Evolutionary conservation across 768 basidiomycete species (phyloP).

Genomic region (Boletus vermiculosoides): DNA sequence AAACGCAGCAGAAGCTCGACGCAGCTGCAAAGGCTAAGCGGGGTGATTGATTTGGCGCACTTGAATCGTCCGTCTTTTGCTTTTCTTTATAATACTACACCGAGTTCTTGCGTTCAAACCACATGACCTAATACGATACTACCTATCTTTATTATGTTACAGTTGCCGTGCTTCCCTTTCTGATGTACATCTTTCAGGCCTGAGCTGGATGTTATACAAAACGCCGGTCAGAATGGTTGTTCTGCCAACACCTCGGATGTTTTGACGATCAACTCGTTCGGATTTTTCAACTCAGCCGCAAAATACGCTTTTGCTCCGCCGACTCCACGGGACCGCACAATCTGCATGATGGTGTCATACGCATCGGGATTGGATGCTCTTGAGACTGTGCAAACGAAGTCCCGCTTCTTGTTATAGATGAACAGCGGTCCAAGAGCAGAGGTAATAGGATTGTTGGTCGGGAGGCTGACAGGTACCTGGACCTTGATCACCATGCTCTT

Average conservation of each 20-base stretch:
- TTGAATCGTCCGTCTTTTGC: not conserved
- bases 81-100: not conserved
- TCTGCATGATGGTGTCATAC: constrained; percentile 42
- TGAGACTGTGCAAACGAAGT: constrained; percentile 47
- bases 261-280: constrained; percentile 50
- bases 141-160: not conserved
- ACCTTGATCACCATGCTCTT: constrained; percentile 55
- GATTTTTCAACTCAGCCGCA: constrained; percentile 47
- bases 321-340: constrained; percentile 43
- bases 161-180: not conserved
- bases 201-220: not conserved
- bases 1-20: constrained; percentile 37
- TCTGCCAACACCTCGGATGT: constrained; percentile 52
- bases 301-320: constrained; percentile 53
- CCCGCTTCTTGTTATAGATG: constrained; percentile 54
- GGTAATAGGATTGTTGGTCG: not conserved
- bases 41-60: not conserved
- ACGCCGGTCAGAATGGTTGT: constrained; percentile 46
- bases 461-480: constrained; percentile 40
- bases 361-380: constrained; percentile 33
- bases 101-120: not conserved
- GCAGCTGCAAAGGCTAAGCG: not conserved
- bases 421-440: constrained; percentile 30
- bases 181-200: not conserved
- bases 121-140: not conserved